Evolutionary conservation across 805 yeast species (phyloP).

Genomic region (Saccharomyces eubayanus): DNA sequence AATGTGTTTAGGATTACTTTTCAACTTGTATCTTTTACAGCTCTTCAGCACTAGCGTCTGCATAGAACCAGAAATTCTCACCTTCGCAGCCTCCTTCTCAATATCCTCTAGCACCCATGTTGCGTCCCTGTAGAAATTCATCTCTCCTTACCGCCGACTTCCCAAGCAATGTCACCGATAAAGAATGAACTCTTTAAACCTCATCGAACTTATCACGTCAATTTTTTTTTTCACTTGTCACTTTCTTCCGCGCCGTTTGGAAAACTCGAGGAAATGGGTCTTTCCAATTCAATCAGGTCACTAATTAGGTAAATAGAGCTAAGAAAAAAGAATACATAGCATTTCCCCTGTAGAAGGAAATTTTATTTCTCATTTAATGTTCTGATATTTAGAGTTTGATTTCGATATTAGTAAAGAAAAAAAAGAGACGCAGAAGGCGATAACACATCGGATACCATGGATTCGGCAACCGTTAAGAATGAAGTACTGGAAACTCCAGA

Average conservation of each 20-base stretch:
- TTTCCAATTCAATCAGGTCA: background rate
- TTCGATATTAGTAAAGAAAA: background rate
- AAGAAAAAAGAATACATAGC: background rate
- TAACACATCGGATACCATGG: background rate
- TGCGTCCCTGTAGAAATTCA: slow-evolving; percentile 35
- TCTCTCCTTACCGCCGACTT: slow-evolving; percentile 1
- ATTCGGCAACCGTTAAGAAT: background rate
- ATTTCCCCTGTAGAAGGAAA: background rate
- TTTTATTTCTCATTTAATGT: background rate
- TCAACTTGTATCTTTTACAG: slow-evolving; percentile 39
- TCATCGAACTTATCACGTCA: background rate
- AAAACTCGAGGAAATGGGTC: background rate
- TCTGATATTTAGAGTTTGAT: background rate
- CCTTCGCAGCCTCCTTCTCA: slow-evolving; percentile 25
- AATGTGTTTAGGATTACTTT: slow-evolving; percentile 72
- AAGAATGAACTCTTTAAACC: background rate
- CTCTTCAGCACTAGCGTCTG: slow-evolving; percentile 46
- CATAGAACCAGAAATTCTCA: slow-evolving; percentile 42
- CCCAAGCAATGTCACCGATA: no score
- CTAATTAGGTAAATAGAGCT: background rate
- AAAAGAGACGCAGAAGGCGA: background rate
- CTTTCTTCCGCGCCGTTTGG: background rate
- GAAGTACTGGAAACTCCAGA: background rate
- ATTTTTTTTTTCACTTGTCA: background rate
- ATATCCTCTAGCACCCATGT: slow-evolving; percentile 32